These are phyloP conservation scores for Groenewaldozyma auringiensis DNA, from an alignment of 1,139 yeast species.

Conservation along the genomic window DNA sequence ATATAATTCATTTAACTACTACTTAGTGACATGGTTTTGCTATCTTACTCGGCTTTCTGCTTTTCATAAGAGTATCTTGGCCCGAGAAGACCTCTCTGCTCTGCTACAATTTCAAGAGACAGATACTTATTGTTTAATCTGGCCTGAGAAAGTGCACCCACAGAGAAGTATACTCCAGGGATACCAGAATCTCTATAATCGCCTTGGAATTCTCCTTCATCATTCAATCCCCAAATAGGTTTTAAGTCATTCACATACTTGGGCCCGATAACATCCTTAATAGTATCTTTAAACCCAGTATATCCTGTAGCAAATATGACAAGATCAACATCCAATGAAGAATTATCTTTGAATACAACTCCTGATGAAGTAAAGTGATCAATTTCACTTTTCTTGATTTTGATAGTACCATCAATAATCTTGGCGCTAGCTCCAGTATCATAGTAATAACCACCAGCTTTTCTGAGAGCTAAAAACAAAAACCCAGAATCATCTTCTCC, in stretches of 20 bases:
- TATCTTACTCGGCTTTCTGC: too few relatives aligned
- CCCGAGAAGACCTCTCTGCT: constrained; percentile 16
- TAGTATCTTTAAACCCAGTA: constrained; percentile 38
- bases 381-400: constrained; percentile 33
- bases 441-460: constrained; percentile 42
- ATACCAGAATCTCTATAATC: constrained; percentile 16
- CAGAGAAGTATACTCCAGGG: constrained; percentile 8
- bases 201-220: constrained; percentile 19
- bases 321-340: constrained; percentile 31
- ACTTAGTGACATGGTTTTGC: too few relatives aligned
- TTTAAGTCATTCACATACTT: constrained; percentile 14
- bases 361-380: constrained; percentile 33
- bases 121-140: constrained; percentile 19
- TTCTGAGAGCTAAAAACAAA: constrained; percentile 35
- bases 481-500: constrained; percentile 41
- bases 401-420: constrained; percentile 35
- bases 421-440: constrained; percentile 39
- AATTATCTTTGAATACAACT: constrained; percentile 37
- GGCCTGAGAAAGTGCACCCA: constrained; percentile 18
- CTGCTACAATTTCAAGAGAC: constrained; percentile 22
- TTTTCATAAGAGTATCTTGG: constrained; percentile 16
- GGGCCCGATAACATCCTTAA: constrained; percentile 23
- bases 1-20: too few relatives aligned
- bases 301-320: constrained; percentile 42
- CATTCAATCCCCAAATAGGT: constrained; percentile 25